phyloP scores from a whole-genome alignment of 1,139 yeast species.

The Lodderomyces parapsilosis region DNA sequence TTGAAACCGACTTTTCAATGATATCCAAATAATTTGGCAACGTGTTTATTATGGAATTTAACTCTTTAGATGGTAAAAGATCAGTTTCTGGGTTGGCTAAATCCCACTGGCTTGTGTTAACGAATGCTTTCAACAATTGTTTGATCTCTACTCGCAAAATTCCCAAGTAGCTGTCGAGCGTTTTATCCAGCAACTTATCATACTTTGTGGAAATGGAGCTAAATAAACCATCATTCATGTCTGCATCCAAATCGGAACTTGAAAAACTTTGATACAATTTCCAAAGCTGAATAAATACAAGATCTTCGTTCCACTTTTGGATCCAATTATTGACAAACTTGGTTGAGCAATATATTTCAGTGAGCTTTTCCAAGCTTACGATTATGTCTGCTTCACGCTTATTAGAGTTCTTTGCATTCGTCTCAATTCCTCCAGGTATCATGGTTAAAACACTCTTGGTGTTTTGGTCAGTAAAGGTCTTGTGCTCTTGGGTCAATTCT shows the following conservation, averaged over 20 bases:
- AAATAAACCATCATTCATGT: slow-evolving; percentile 48
- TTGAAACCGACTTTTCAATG: slow-evolving; percentile 29
- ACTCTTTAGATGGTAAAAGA: slow-evolving; percentile 30
- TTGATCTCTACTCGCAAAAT: slow-evolving; percentile 54
- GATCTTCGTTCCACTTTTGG: slow-evolving; percentile 63
- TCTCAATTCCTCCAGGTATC: slow-evolving; percentile 33
- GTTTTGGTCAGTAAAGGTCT: slow-evolving; percentile 47
- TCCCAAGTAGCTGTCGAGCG: slow-evolving; percentile 38
- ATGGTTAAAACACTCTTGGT: slow-evolving; percentile 35
- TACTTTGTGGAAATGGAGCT: slow-evolving; percentile 53
- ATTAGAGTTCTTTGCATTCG: slow-evolving; percentile 1
- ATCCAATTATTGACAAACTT: slow-evolving; percentile 51
- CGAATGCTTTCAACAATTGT: slow-evolving; percentile 50
- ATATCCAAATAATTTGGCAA: slow-evolving; percentile 36
- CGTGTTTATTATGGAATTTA: slow-evolving; percentile 33
- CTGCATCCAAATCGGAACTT: slow-evolving; percentile 14
- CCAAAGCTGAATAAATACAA: slow-evolving; percentile 66
- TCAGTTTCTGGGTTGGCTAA: slow-evolving; percentile 1
- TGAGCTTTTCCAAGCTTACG: slow-evolving; percentile 52
- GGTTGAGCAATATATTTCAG: slow-evolving; percentile 62
- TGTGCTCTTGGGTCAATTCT: slow-evolving; percentile 45
- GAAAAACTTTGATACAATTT: slow-evolving; percentile 25
- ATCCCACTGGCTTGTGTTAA: slow-evolving; percentile 41
- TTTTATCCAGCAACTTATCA: slow-evolving; percentile 34
- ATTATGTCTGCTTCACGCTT: slow-evolving; percentile 16